phyloP scores from a whole-genome alignment of 805 yeast species.

The Candida awuae region DNA sequence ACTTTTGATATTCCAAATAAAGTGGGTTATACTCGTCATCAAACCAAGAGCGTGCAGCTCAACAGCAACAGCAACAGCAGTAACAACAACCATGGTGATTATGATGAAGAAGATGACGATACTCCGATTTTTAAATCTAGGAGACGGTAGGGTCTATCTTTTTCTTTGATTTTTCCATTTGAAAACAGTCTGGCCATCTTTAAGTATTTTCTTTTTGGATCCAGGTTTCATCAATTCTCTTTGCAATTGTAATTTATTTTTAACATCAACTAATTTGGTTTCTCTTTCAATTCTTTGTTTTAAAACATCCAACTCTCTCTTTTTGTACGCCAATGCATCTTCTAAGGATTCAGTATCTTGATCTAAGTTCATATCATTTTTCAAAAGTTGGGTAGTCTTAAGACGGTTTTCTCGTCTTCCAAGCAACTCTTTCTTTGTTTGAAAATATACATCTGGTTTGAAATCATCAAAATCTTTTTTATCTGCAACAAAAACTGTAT shows the following conservation, averaged over 20 bases:
- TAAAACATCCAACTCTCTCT: slow-evolving; percentile 51
- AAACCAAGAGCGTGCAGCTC: background rate
- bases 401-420: slow-evolving; percentile 65
- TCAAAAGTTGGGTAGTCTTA: slow-evolving; percentile 47
- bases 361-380: slow-evolving; percentile 14
- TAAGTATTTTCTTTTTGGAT: slow-evolving; percentile 63
- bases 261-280: slow-evolving; percentile 56
- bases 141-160: slow-evolving; percentile 26
- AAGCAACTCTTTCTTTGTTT: slow-evolving; percentile 60
- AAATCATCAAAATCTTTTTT: slow-evolving; percentile 48
- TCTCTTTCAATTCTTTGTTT: slow-evolving; percentile 65
- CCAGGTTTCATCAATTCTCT: slow-evolving; percentile 90
- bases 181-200: slow-evolving; percentile 60
- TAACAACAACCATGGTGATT: slow-evolving; percentile 3
- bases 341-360: slow-evolving; percentile 22
- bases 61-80: background rate
- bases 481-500: slow-evolving; percentile 77
- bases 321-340: slow-evolving; percentile 28
- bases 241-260: slow-evolving; percentile 66
- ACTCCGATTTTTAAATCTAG: slow-evolving; percentile 25
- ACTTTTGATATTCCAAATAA: background rate
- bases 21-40: background rate
- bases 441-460: slow-evolving; percentile 56
- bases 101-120: slow-evolving; percentile 22
- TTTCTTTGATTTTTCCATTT: slow-evolving; percentile 84